Evolutionary conservation across 352 stramenopile genomes (phyloP), one percentile per base, ranked within the genome.

Genomic region (Globisporangium solare): DNA sequence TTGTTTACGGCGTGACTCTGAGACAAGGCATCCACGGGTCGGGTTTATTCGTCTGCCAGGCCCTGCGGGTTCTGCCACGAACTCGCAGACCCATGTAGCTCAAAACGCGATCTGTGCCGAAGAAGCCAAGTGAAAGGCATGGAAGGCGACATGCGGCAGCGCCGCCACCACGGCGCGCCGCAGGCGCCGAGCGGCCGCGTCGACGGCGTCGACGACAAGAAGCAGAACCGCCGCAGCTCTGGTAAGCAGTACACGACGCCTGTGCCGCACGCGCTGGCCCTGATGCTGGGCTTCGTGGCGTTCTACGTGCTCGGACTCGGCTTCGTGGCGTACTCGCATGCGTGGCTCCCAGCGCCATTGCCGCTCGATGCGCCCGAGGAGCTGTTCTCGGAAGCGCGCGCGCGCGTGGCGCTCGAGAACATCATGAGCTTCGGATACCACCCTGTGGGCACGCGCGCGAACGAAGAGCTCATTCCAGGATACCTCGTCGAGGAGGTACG

Each of bases 401-500:
- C 80, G n/a, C 71, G 81, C 6, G 64, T 76, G 4, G 70, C 87
- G 42, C 54, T 91, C 31, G 76, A 88, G 45, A 47, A 74, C 13
- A 83, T 91, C 51, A 84, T 89, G 75, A 76, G 72, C 65, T 86
- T 89, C 46, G 78, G 81, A 11, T 89, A 84, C 52, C 81, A 79
- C 17, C 75, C 75, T 0, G 76, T 91, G 2, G 81, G 81, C 21
- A 83, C 73, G 3, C 61, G 67, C 50, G 79, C 76, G 22, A 91
- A 91, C 50, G 81, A 91, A 39, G 75, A 79, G 60, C 57, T 81
- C 20, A 88, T 75, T 14, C 81, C 81, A 2, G 60, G 47, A 10
- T 91, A 83, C 39, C 56, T 91, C 6, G 50, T 91, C 11, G 27
- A 64, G 20, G 63, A 87, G 67, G 74, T 84, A 54, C n/a, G 61